Conservation (phyloP, 1,284 basidiomycete genomes). For the Rhodotorula sp. region DNA sequence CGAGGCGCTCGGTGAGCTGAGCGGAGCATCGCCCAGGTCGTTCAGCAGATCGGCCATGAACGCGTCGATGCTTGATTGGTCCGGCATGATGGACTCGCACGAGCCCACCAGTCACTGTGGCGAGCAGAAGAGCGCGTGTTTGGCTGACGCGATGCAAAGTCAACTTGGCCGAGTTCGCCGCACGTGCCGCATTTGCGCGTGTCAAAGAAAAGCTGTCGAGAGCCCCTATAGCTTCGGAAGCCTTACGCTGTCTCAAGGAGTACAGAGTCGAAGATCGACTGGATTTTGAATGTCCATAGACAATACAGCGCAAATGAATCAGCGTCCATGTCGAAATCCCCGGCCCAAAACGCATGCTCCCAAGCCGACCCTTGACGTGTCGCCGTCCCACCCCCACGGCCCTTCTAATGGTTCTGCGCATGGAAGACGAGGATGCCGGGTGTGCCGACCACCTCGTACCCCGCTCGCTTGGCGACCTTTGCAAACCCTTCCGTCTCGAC, state of each 20-base stretch:
- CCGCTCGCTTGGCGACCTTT: constrained; percentile 29
- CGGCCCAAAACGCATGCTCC: background rate
- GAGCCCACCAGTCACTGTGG: background rate
- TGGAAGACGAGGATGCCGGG: constrained; percentile 32
- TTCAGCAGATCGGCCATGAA: constrained; percentile 57
- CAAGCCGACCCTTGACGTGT: background rate
- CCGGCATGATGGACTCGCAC: constrained; percentile 4
- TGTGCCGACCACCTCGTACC: constrained; percentile 34
- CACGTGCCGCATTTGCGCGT: background rate
- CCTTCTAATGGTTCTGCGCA: constrained; percentile 23
- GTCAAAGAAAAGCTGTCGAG: background rate
- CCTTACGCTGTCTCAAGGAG: no score
- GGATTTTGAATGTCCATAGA: background rate
- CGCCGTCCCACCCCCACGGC: no score
- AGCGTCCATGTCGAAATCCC: no score
- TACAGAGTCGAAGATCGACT: no score
- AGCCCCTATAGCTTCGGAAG: no score
- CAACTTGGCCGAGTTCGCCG: no score
- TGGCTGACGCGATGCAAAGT: background rate
- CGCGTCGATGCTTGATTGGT: constrained; percentile 50
- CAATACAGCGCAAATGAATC: background rate
- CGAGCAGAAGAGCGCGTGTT: background rate
- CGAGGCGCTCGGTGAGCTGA: constrained; percentile 18
- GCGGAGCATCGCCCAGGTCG: constrained; percentile 50
- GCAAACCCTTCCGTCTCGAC: constrained; percentile 35